Base-by-base conservation (phyloP, 1,284 basidiomycete species). In the Clitocybe nebularis region DNA sequence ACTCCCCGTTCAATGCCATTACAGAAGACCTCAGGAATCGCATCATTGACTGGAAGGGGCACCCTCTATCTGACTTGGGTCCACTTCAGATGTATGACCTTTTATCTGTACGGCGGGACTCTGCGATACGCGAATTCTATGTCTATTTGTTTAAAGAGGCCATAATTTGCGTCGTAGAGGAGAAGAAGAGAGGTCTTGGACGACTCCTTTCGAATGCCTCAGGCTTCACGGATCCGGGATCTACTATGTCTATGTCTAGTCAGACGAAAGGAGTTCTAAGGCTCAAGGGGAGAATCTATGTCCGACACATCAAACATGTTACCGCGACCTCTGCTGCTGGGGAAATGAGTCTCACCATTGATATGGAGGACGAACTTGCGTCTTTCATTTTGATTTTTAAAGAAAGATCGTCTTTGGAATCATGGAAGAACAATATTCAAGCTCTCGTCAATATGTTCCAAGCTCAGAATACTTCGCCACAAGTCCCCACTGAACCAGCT, bases 101-200 rank as follows among this genome's bases (percentile, higher is more conserved):
- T 35, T 70, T 98, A 21, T 82, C 81, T 33, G 92, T 98, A 30
- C 79, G 93, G 36, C 84, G 94, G 44, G 92, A 93, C 54, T 68
- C 82, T 7, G 81, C 93, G 43, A 83, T 93, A 19, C 80, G 91
- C 43, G 90, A 95, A 60, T 94, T 95, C 62, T 90, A 86, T 59
- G 90, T 97, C 45, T 97, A 98, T 65, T 79, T 99, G 29, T 98
- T 97, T 78, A 84, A 87, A 56, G 91, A 97, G 59, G 95, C 95
- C 7, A 85, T 99, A 47, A 92, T 98, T 47, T 99, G 94, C 62
- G 90, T 98, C 10, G 81, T 89, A 16, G 95, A 98, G 61, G 94
- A 97, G 66, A 88, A 86, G 69, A 93, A 90, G 57, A 82, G 85
- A 16, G 74, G 82, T 1, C 69, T 91, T 1, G 82, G 82, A 4